phyloP scores from a whole-genome alignment of 2,329 filamentous ascomycete genomes.

The Xylariomycetidae sp. region DNA sequence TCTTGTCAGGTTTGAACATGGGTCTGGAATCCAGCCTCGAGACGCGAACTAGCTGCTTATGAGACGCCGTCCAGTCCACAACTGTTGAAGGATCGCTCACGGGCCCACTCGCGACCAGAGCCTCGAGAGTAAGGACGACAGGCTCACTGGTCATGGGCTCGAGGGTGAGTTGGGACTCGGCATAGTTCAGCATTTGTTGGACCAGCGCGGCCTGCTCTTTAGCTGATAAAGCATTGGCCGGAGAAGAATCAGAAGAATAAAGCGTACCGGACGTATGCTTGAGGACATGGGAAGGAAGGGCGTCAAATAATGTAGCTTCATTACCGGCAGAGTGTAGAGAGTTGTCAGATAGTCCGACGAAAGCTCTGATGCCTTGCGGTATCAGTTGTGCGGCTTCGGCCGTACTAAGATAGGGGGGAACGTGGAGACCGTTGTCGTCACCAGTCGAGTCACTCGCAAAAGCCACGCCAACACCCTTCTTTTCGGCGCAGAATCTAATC shows the following conservation, averaged over 20 bases:
- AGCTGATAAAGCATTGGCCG: too few species aligned
- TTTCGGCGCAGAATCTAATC: slow-evolving; percentile 1
- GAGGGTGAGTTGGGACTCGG: too few species aligned
- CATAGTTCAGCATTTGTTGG: background rate
- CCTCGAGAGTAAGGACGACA: background rate
- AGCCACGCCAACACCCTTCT: slow-evolving; percentile 1
- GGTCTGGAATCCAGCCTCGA: slow-evolving; percentile 3
- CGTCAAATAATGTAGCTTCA: too few species aligned
- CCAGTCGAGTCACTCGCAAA: slow-evolving; percentile 3
- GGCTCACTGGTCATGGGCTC: too few species aligned
- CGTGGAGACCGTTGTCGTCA: background rate
- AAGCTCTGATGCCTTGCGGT: background rate
- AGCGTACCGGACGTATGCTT: background rate
- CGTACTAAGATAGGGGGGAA: slow-evolving; percentile 1
- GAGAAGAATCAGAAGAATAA: background rate
- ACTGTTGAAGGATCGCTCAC: slow-evolving; percentile 1
- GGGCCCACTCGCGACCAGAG: too few species aligned
- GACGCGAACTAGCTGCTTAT: slow-evolving; percentile 1
- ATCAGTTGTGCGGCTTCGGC: slow-evolving; percentile 2
- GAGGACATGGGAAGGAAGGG: too few species aligned
- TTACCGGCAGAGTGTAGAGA: too few species aligned
- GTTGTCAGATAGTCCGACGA: background rate
- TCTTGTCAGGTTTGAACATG: slow-evolving; percentile 10
- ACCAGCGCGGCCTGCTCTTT: too few species aligned
- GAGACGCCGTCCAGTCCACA: slow-evolving; percentile 3